Evolutionary conservation across 805 yeast species (phyloP).

Genomic region (Cyberlindnera bimundalis): DNA sequence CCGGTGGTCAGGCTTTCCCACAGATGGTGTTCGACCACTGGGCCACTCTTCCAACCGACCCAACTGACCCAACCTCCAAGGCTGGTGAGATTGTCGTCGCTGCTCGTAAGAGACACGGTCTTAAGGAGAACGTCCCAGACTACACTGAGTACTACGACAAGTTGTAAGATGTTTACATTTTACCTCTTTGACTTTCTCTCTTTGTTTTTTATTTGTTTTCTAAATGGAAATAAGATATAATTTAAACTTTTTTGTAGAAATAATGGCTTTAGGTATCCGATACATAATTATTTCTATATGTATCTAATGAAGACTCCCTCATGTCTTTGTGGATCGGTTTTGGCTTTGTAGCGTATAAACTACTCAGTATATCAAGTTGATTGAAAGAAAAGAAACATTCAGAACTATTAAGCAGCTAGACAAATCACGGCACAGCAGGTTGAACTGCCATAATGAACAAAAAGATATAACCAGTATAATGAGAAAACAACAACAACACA

Average conservation of each 20-base stretch:
- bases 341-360: no score
- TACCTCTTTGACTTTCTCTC: constrained; percentile 3
- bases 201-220: constrained; percentile 4
- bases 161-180: constrained; percentile 45
- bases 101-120: constrained; percentile 93
- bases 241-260: constrained; percentile 3
- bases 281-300: no score
- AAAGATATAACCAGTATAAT: background rate
- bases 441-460: no score
- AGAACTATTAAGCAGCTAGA: no score
- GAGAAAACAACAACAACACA: no score
- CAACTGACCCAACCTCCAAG: constrained; percentile 78
- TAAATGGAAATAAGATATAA: constrained; percentile 12
- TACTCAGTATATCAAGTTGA: no score
- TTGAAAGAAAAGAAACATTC: background rate
- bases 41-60: constrained; percentile 89
- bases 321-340: no score
- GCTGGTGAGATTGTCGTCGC: constrained; percentile 62
- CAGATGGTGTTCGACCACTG: constrained; percentile 99
- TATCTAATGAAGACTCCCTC: no score
- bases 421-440: no score
- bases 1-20: constrained; percentile 99
- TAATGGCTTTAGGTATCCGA: no score
- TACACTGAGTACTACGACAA: constrained; percentile 98
- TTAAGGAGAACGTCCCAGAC: constrained; percentile 97